phyloP scores from a whole-genome alignment of 2,329 filamentous ascomycete species.

The Rhynchosporium secalis region DNA sequence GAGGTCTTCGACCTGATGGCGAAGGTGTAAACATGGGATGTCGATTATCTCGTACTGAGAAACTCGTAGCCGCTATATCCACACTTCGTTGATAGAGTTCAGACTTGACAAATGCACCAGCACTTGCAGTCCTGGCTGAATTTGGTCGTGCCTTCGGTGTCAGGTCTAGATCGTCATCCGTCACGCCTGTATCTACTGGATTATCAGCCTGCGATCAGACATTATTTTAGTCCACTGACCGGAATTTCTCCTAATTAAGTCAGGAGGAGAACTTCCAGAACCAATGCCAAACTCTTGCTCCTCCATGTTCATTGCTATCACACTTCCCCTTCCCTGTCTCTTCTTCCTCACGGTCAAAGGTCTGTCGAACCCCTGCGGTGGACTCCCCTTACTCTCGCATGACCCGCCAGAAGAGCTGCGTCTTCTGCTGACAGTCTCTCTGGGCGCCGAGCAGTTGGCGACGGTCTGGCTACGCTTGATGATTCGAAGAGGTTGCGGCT shows the following conservation, averaged over 20 bases:
- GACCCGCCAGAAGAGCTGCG: constrained; percentile 30
- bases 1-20: constrained; percentile 5
- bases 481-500: constrained; percentile 52
- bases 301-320: constrained; percentile 27
- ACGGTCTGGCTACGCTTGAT: constrained; percentile 45
- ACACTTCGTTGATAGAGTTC: constrained; percentile 28
- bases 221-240: constrained; percentile 1
- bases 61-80: constrained; percentile 26
- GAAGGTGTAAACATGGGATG: constrained; percentile 16
- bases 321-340: constrained; percentile 28
- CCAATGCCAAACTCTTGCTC: constrained; percentile 1
- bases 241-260: constrained; percentile 17
- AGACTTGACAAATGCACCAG: constrained; percentile 34
- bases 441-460: constrained; percentile 30
- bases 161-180: constrained; percentile 29
- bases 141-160: constrained; percentile 34
- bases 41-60: constrained; percentile 26
- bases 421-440: constrained; percentile 30
- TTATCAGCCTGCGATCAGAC: neutral
- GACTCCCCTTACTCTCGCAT: constrained; percentile 34
- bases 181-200: constrained; percentile 11
- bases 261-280: constrained; percentile 10
- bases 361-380: constrained; percentile 32
- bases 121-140: constrained; percentile 30
- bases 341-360: constrained; percentile 38